phyloP scores from a whole-genome alignment of 495 filamentous ascomycete species.

The Ramalina intermedia region DNA sequence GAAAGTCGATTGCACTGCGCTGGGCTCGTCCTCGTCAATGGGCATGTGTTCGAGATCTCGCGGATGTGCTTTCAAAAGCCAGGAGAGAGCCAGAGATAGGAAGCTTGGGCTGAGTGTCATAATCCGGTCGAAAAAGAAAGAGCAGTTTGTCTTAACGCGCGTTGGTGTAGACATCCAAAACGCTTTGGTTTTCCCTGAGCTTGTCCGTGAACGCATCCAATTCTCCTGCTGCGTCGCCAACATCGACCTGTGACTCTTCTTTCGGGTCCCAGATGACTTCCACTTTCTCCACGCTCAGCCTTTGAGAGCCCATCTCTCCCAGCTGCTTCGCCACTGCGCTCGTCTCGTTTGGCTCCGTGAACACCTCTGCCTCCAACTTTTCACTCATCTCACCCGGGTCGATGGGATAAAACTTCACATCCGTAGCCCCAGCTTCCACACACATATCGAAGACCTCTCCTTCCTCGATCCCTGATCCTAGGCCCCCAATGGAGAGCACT shows the following conservation, averaged over 20 bases:
- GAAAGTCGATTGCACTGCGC: too few species aligned
- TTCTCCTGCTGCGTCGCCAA: slow-evolving; percentile 13
- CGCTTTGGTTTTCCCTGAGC: slow-evolving; percentile 45
- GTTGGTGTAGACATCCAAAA: slow-evolving; percentile 46
- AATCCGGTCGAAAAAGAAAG: background rate
- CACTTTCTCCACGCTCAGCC: slow-evolving; percentile 48
- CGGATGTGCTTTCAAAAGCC: background rate
- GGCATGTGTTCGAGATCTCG: background rate
- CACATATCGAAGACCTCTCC: slow-evolving; percentile 72
- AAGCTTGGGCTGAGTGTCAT: background rate
- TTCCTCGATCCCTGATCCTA: slow-evolving; percentile 41
- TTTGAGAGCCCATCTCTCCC: slow-evolving; percentile 29
- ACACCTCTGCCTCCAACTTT: slow-evolving; percentile 55
- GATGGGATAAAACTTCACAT: slow-evolving; percentile 30
- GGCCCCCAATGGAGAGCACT: slow-evolving; percentile 36
- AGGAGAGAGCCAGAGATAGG: background rate
- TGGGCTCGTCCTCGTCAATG: too few species aligned
- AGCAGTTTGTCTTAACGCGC: background rate
- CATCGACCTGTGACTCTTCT: slow-evolving; percentile 52
- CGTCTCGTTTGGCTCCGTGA: slow-evolving; percentile 57
- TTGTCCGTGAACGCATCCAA: slow-evolving; percentile 5
- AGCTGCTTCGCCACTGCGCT: slow-evolving; percentile 49
- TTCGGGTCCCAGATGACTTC: slow-evolving; percentile 83
- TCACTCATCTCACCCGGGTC: slow-evolving; percentile 45
- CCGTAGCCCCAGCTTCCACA: slow-evolving; percentile 73